Evolutionary conservation across 352 stramenopile species (phyloP).

Genomic region (Phytophthora niederhauseri): DNA sequence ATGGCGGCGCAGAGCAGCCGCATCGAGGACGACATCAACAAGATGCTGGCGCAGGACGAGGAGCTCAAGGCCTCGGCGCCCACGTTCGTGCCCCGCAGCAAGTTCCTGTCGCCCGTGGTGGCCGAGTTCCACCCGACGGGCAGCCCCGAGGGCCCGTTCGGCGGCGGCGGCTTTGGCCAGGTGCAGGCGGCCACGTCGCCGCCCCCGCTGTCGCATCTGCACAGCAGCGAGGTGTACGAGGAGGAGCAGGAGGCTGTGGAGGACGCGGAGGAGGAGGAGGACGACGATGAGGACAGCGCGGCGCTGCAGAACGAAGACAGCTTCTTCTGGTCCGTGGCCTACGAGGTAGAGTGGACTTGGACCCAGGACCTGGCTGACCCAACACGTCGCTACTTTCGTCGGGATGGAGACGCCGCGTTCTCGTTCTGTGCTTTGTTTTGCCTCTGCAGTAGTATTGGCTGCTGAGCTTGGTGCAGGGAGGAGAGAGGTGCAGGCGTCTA

Average conservation of each 20-base stretch:
- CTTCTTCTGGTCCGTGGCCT: constrained; percentile 89
- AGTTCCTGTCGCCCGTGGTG: constrained; percentile 32
- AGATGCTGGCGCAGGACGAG: constrained; percentile 42
- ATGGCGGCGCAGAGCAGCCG: constrained; percentile 30
- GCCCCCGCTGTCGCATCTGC: constrained; percentile 14
- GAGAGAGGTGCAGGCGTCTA: constrained; percentile 2
- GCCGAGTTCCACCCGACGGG: constrained; percentile 31
- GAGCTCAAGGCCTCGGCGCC: constrained; percentile 80
- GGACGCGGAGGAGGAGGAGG: constrained; percentile 2
- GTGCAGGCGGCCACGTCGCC: constrained; percentile 11
- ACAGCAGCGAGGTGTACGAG: constrained; percentile 22
- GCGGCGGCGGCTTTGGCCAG: constrained; percentile 5
- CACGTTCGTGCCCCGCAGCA: constrained; percentile 63
- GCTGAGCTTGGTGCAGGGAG: neutral
- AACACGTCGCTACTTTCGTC: constrained; percentile 6
- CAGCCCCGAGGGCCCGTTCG: constrained; percentile 18
- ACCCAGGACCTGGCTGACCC: neutral
- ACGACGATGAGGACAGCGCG: constrained; percentile 23
- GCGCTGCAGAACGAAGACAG: constrained; percentile 73
- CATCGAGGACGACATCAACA: constrained; percentile 49
- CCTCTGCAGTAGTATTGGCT: too few relatives aligned
- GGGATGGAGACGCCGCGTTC: constrained; percentile 11
- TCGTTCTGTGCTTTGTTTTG: neutral
- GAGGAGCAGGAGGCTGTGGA: constrained; percentile 16
- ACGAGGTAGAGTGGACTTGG: constrained; percentile 60